A percentile compares a stretch with the other conserved stretches of the same genome.
phyloP scores from a whole-genome alignment of 1,139 yeast genomes.

The Debaryomycetaceae sp. region DNA sequence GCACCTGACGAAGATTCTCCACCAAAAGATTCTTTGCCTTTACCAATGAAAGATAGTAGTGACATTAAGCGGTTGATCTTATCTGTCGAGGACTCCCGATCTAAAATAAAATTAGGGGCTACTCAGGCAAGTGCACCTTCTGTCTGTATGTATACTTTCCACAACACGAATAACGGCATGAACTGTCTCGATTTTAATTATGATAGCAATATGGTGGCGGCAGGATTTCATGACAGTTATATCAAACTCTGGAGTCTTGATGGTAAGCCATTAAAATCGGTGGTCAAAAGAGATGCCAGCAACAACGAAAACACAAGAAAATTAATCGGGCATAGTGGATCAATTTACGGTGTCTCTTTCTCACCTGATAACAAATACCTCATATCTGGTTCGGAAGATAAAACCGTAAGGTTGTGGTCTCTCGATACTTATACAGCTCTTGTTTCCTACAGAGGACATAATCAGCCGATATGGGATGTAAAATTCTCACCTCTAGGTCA shows the following conservation, averaged over 20 bases:
- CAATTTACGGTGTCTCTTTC: slow-evolving; percentile 87
- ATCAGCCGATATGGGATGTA: slow-evolving; percentile 97
- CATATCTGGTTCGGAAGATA: slow-evolving; percentile 85
- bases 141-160: slow-evolving; percentile 97
- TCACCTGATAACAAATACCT: slow-evolving; percentile 86
- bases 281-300: slow-evolving; percentile 57
- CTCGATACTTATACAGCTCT: slow-evolving; percentile 85
- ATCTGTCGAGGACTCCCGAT: slow-evolving; percentile 77
- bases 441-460: slow-evolving; percentile 95
- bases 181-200: slow-evolving; percentile 82
- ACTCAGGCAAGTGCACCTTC: slow-evolving; percentile 85
- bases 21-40: slow-evolving; percentile 67
- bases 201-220: slow-evolving; percentile 84
- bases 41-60: slow-evolving; percentile 76
- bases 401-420: slow-evolving; percentile 91
- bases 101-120: slow-evolving; percentile 57
- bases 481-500: slow-evolving; percentile 93
- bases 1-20: slow-evolving; percentile 66
- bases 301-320: slow-evolving; percentile 54
- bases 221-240: slow-evolving; percentile 90
- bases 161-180: slow-evolving; percentile 86
- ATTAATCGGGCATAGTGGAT: slow-evolving; percentile 89
- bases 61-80: slow-evolving; percentile 79
- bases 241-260: slow-evolving; percentile 90
- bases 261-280: slow-evolving; percentile 76